Evolutionary conservation across 2,329 filamentous ascomycete species (phyloP).

Genomic region (Ophiostoma tasmaniense): DNA sequence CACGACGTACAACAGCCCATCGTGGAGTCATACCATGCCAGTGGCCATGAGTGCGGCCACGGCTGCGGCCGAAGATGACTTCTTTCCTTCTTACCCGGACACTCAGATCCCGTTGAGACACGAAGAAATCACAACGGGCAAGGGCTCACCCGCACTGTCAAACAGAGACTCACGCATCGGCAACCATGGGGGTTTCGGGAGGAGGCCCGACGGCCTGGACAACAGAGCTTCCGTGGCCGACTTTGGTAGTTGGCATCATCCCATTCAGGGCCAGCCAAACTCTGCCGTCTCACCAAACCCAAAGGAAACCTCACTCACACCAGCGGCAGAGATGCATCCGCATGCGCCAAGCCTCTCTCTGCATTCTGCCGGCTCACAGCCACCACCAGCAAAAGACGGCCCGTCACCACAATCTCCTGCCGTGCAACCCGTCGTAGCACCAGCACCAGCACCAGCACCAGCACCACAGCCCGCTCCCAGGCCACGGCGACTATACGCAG

Average conservation of each 20-base stretch:
- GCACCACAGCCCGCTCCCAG: neutral
- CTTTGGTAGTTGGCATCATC: neutral
- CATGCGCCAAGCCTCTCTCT: neutral
- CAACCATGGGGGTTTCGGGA: neutral
- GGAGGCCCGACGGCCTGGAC: neutral
- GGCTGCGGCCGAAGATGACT: neutral
- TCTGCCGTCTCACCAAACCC: neutral
- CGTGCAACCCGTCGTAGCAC: neutral
- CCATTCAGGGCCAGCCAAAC: neutral
- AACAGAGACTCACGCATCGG: neutral
- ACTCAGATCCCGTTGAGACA: neutral
- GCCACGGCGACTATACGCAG: neutral
- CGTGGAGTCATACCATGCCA: slow-evolving; percentile 9
- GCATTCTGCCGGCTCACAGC: neutral
- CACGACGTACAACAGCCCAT: neutral
- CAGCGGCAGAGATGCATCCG: neutral
- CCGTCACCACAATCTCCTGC: neutral
- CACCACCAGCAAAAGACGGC: neutral
- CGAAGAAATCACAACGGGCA: neutral
- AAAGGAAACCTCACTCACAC: neutral
- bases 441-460: neutral
- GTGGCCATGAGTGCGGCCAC: slow-evolving; percentile 1
- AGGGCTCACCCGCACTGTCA: neutral
- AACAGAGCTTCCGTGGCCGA: neutral
- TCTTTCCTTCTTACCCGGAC: slow-evolving; percentile 4